Conservation (phyloP, 768 basidiomycete genomes). For the Thelephora aurantiotincta region DNA sequence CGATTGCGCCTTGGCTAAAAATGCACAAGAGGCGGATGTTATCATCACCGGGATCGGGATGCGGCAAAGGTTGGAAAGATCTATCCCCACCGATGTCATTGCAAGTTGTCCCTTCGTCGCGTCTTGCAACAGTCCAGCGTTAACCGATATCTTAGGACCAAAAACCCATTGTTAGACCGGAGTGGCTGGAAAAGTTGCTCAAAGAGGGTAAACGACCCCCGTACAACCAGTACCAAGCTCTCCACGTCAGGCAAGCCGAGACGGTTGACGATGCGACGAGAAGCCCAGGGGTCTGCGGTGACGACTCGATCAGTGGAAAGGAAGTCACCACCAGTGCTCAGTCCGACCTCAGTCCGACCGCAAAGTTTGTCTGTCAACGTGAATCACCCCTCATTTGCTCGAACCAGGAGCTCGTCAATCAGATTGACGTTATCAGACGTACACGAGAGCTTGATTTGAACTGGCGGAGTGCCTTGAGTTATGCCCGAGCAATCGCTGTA, state of each 20-base stretch:
- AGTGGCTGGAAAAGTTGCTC: slow-evolving; percentile 55
- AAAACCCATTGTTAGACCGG: slow-evolving; percentile 55
- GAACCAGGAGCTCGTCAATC: slow-evolving; percentile 48
- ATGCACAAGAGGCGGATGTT: slow-evolving; percentile 40
- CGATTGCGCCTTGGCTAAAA: slow-evolving; percentile 20
- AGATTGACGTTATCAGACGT: slow-evolving; percentile 43
- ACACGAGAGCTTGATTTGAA: slow-evolving; percentile 55
- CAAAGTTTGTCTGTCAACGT: slow-evolving; percentile 45
- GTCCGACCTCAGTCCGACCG: slow-evolving; percentile 16
- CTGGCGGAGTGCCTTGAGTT: slow-evolving; percentile 52
- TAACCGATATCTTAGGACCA: slow-evolving; percentile 18
- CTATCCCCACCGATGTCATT: slow-evolving; percentile 48
- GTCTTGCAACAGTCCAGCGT: background rate
- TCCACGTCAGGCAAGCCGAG: slow-evolving; percentile 11
- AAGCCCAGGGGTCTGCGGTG: background rate
- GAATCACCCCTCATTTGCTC: slow-evolving; percentile 52
- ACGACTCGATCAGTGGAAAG: background rate
- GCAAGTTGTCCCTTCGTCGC: slow-evolving; percentile 26
- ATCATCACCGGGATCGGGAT: slow-evolving; percentile 54
- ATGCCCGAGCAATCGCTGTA: slow-evolving; percentile 60
- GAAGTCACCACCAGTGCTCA: slow-evolving; percentile 7
- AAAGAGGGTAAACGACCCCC: slow-evolving; percentile 28
- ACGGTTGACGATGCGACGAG: too few species aligned
- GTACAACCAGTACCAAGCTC: slow-evolving; percentile 41
- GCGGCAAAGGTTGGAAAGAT: slow-evolving; percentile 55